A percentile compares a stretch with the other conserved stretches of the same genome.
Conservation (phyloP, 2,329 filamentous ascomycete species). For the Canariomyces notabilis region DNA sequence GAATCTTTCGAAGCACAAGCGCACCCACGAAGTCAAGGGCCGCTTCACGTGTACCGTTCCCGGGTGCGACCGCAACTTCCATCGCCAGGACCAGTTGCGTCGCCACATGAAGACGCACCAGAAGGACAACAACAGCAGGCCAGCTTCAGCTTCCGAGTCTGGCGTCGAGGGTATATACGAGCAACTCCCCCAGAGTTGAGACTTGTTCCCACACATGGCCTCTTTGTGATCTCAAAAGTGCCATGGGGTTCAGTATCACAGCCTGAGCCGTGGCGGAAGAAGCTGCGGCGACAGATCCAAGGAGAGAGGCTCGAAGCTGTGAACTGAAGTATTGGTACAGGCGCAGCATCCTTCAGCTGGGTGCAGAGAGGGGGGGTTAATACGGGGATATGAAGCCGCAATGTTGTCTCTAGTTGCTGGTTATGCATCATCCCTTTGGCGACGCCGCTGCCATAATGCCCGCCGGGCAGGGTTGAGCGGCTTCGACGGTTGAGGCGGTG, state of each 20-base stretch:
- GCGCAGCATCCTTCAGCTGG: no score
- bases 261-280: not conserved
- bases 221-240: not conserved
- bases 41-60: constrained; percentile 43
- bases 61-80: constrained; percentile 53
- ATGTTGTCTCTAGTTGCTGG: no score
- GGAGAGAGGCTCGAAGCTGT: no score
- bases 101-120: constrained; percentile 44
- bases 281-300: not conserved
- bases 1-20: constrained; percentile 61
- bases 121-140: constrained; percentile 10
- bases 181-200: constrained; percentile 7
- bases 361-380: no score
- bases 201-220: not conserved
- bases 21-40: constrained; percentile 53
- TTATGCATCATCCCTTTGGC: no score
- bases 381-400: no score
- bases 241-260: not conserved
- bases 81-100: constrained; percentile 56
- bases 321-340: no score
- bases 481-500: no score
- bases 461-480: no score
- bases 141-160: not conserved
- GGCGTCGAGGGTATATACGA: constrained; percentile 8
- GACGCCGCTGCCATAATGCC: no score